phyloP scores from a whole-genome alignment of 305 asterid species.

The Caryopteris hybrid region DNA sequence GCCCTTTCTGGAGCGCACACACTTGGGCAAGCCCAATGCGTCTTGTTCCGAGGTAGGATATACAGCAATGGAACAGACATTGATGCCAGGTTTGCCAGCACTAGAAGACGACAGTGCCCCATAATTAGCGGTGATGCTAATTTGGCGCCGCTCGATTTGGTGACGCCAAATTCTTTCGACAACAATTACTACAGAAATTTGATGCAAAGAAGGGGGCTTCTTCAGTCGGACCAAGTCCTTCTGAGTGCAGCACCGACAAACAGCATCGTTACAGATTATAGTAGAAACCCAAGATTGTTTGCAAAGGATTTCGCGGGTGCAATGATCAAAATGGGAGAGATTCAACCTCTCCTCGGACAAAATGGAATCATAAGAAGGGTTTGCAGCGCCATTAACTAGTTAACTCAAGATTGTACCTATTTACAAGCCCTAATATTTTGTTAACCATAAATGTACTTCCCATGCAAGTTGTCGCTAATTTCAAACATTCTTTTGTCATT shows the following conservation, averaged over 20 bases:
- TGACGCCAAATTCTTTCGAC: conserved; percentile 55
- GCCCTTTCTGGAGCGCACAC: conserved; percentile 63
- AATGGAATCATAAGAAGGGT: conserved; percentile 48
- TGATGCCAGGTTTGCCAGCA: conserved; percentile 48
- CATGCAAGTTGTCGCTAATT: no score
- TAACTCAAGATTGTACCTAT: no score
- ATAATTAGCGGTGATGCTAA: conserved; percentile 29
- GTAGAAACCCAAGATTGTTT: conserved; percentile 25
- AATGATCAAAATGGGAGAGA: conserved; percentile 59
- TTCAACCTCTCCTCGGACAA: conserved; percentile 36
- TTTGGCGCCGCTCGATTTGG: conserved; percentile 67
- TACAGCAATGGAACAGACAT: conserved; percentile 59
- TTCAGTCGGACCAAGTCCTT: conserved; percentile 51
- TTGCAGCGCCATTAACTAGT: conserved; percentile 48
- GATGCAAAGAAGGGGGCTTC: conserved; percentile 37
- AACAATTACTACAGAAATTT: conserved; percentile 46
- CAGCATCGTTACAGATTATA: conserved; percentile 27
- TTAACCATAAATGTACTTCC: no score
- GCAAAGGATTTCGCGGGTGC: conserved; percentile 43
- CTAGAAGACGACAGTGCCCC: conserved; percentile 48
- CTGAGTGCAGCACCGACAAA: conserved; percentile 30
- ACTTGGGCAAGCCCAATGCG: conserved; percentile 58
- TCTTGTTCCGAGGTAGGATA: conserved; percentile 40
- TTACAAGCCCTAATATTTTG: no score
- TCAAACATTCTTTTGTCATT: no score